phyloP scores from a whole-genome alignment of 495 filamentous ascomycete species.

The Pseudevernia furfuracea region DNA sequence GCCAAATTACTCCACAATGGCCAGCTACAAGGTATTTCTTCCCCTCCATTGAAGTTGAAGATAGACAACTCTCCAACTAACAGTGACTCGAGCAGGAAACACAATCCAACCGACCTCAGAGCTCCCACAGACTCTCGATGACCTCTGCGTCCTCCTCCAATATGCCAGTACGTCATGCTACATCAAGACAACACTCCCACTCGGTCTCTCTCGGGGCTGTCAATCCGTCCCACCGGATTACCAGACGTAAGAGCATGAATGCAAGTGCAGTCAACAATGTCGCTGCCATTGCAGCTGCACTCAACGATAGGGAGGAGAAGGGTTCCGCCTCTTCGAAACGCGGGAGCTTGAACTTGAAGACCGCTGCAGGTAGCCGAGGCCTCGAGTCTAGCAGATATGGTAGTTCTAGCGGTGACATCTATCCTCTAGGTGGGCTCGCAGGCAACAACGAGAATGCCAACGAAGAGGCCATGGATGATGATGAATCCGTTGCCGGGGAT shows the following conservation, averaged over 20 bases:
- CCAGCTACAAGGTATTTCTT: conserved; percentile 24
- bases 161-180: conserved; percentile 37
- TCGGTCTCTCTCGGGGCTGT: conserved; percentile 71
- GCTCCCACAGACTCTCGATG: conserved; percentile 24
- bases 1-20: conserved; percentile 18
- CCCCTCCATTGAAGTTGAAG: neutral
- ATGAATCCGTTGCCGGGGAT: conserved; percentile 27
- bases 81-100: conserved; percentile 18
- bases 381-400: conserved; percentile 40
- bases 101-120: conserved; percentile 20
- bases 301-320: conserved; percentile 54
- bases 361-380: conserved; percentile 37
- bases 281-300: conserved; percentile 65
- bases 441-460: conserved; percentile 54
- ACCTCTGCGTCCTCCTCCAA: conserved; percentile 22
- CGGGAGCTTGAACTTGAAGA: conserved; percentile 39
- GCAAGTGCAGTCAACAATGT: conserved; percentile 67
- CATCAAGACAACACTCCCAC: conserved; percentile 72
- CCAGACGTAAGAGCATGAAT: conserved; percentile 87
- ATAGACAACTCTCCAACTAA: neutral
- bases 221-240: conserved; percentile 76
- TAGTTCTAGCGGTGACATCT: conserved; percentile 14
- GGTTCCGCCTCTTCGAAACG: conserved; percentile 26
- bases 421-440: neutral
- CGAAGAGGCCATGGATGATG: conserved; percentile 48